These are phyloP conservation scores for Paspalum notatum DNA, from an alignment of 176 grass and related monocot genomes.

Conservation along the genomic window DNA sequence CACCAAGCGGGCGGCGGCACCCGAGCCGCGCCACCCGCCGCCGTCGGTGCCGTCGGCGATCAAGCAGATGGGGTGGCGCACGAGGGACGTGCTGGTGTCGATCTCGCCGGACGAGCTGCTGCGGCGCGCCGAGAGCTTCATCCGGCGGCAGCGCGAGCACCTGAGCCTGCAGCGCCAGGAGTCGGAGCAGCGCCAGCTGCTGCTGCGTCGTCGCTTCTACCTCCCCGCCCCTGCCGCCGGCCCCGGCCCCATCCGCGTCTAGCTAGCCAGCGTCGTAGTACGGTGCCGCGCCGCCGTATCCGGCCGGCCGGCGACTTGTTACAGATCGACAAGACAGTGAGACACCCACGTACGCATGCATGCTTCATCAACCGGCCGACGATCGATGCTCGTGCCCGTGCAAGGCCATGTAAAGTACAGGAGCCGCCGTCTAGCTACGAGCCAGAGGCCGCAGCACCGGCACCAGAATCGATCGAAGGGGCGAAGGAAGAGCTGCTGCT, in stretches of 20 bases:
- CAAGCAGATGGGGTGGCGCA: constrained; percentile 62
- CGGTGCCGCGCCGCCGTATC: background rate
- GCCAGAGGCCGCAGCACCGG: background rate
- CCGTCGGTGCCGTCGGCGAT: background rate
- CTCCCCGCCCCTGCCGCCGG: background rate
- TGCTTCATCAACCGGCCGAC: background rate
- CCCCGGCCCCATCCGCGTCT: constrained; percentile 34
- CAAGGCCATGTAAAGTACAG: constrained; percentile 20
- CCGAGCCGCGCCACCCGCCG: background rate
- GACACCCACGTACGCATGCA: background rate
- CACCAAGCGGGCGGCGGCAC: constrained; percentile 38
- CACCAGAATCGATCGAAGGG: constrained; percentile 9
- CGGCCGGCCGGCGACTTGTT: background rate
- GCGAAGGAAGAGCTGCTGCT: background rate
- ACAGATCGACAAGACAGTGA: background rate
- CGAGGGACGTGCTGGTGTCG: constrained; percentile 55
- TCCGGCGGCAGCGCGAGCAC: constrained; percentile 72
- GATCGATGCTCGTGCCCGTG: constrained; percentile 12
- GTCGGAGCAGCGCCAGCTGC: constrained; percentile 65
- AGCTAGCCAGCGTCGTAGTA: background rate
- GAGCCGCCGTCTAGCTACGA: background rate
- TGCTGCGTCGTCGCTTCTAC: constrained; percentile 18
- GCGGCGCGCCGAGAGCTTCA: constrained; percentile 69
- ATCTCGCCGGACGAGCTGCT: constrained; percentile 59
- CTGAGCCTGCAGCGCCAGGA: constrained; percentile 79